Percentiles rank a stretch among this genome's conserved stretches.
These are phyloP conservation scores for Phytophthora pinifolia DNA, from an alignment of 352 stramenopile species.

Conservation along the genomic window DNA sequence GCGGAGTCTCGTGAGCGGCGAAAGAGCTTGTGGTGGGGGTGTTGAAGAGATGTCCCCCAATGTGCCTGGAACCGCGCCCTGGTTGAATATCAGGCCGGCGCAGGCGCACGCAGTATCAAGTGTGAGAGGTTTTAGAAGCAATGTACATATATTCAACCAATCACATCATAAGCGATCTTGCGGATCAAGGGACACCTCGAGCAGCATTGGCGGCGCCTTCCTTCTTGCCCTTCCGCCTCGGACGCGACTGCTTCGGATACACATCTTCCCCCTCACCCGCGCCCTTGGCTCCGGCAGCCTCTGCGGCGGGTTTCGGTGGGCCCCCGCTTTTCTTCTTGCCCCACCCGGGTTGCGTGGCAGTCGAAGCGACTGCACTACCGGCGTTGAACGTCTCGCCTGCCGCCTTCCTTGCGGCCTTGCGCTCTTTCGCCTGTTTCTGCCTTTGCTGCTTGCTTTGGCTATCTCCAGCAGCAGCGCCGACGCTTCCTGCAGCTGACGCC, in stretches of 20 bases:
- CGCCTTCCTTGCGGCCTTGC: constrained; percentile 32
- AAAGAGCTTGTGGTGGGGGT: constrained; percentile 8
- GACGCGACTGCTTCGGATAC: constrained; percentile 1
- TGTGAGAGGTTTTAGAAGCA: too few relatives aligned
- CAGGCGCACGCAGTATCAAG: too few relatives aligned
- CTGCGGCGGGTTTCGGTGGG: not conserved
- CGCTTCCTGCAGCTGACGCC: not conserved
- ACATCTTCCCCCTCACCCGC: not conserved
- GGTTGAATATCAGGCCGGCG: too few relatives aligned
- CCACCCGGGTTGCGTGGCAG: not conserved
- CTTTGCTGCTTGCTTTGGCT: constrained; percentile 35
- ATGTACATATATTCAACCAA: too few relatives aligned
- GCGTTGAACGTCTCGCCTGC: constrained; percentile 25
- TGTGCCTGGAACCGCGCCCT: too few relatives aligned
- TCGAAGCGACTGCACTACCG: not conserved
- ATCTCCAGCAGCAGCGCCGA: not conserved
- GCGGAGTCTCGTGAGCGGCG: not conserved
- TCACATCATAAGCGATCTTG: not conserved
- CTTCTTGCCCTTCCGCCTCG: constrained; percentile 5
- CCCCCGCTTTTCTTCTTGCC: constrained; percentile 8
- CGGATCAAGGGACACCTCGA: not conserved
- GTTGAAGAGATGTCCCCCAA: too few relatives aligned
- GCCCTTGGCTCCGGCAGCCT: not conserved
- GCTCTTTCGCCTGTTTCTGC: constrained; percentile 35
- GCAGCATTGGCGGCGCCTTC: not conserved